phyloP scores from a whole-genome alignment of 495 filamentous ascomycete species.

The Tuber melanosporum region DNA sequence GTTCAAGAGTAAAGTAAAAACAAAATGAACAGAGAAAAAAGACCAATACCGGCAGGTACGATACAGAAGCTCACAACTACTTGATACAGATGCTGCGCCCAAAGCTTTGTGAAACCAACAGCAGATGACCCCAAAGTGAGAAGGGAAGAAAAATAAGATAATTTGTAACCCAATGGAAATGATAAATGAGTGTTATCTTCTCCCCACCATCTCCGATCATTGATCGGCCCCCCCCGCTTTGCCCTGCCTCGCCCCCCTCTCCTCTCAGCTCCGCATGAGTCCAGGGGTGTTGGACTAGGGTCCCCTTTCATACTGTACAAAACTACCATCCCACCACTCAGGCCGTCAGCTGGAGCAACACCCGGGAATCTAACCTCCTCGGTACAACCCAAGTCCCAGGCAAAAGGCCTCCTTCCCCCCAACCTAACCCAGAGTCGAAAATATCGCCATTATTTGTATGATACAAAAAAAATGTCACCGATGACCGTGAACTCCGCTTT shows the following conservation, averaged over 20 bases:
- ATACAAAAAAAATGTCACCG: slow-evolving; percentile 1
- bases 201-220: not conserved
- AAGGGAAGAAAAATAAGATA: not conserved
- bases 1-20: not conserved
- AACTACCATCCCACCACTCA: not conserved
- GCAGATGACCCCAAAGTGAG: not conserved
- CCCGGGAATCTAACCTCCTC: not conserved
- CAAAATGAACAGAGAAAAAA: not conserved
- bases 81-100: not conserved
- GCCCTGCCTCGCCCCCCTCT: not conserved
- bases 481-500: slow-evolving; percentile 4
- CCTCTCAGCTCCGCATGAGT: not conserved
- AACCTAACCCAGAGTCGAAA: not conserved
- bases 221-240: not conserved
- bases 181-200: not conserved
- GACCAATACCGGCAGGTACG: not conserved
- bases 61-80: not conserved
- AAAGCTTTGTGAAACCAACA: not conserved
- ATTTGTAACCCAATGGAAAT: slow-evolving; percentile 2
- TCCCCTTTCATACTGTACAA: not conserved
- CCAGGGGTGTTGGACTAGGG: not conserved
- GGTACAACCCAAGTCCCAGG: not conserved
- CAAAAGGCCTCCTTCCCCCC: not conserved
- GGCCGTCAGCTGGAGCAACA: not conserved
- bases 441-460: slow-evolving; percentile 1